Percentiles rank a stretch among this genome's conserved stretches.
Evolutionary conservation across 441 rosid genomes (phyloP).

Genomic region (Populus hybrid): DNA sequence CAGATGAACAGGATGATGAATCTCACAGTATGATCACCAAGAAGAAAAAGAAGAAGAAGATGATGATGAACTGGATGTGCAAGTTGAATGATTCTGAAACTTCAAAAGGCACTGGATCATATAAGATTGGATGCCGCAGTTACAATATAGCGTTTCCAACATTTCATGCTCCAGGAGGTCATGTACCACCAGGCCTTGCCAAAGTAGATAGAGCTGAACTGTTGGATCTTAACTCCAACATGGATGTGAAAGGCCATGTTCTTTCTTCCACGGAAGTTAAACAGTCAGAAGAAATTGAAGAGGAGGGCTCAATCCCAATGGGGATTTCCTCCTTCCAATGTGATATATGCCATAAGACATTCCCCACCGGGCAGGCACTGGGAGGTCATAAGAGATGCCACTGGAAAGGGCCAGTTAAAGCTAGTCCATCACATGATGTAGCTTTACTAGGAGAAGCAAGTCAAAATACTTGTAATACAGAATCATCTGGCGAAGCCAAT

Average conservation of each 20-base stretch:
- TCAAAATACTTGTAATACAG: neutral
- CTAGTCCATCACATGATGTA: neutral
- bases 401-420: constrained; percentile 29
- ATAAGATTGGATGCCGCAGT: neutral
- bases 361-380: constrained; percentile 54
- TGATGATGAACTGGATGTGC: neutral
- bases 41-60: neutral
- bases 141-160: neutral
- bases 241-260: neutral
- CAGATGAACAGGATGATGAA: neutral
- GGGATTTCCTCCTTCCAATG: constrained; percentile 20
- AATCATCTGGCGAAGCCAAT: constrained; percentile 4
- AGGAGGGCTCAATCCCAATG: neutral
- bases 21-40: neutral
- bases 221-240: too few species aligned
- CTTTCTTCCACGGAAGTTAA: neutral
- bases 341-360: constrained; percentile 40
- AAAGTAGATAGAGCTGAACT: neutral
- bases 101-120: neutral
- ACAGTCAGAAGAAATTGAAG: neutral
- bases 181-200: neutral
- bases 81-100: neutral
- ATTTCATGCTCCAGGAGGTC: neutral
- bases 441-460: neutral
- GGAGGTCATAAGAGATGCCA: constrained; percentile 60